Conservation (phyloP, 495 filamentous ascomycete species). For the Patellaria atrata region DNA sequence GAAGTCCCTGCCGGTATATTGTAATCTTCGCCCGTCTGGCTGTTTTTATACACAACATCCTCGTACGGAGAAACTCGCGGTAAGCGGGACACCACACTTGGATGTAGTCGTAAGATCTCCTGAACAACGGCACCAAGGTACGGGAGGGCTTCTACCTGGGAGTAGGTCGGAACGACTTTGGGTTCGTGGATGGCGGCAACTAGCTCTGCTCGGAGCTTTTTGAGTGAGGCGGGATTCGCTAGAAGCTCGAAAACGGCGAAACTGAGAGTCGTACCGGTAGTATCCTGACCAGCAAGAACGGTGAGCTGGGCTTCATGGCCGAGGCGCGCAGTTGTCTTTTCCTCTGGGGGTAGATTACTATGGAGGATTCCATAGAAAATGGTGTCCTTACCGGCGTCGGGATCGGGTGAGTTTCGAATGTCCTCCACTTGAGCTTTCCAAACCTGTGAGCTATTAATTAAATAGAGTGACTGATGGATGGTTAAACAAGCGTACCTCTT, state of each 20-base stretch:
- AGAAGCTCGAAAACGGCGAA: slow-evolving; percentile 1
- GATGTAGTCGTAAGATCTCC: slow-evolving; percentile 1
- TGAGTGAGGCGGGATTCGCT: background rate
- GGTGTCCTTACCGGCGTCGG: no score
- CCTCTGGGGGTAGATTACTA: slow-evolving; percentile 1
- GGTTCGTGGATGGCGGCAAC: background rate
- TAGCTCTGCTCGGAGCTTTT: background rate
- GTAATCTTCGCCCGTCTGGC: no score
- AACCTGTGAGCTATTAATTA: background rate
- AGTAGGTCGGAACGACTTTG: background rate
- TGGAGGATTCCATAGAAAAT: slow-evolving; percentile 5
- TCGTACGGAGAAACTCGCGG: slow-evolving; percentile 1
- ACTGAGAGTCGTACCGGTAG: slow-evolving; percentile 4
- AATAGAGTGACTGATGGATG: background rate
- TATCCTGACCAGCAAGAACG: slow-evolving; percentile 5
- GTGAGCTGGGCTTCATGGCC: slow-evolving; percentile 6
- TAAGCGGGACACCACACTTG: slow-evolving; percentile 2
- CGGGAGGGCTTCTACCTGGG: slow-evolving; percentile 1
- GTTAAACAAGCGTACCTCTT: no score
- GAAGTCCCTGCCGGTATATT: no score
- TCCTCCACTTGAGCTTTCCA: background rate
- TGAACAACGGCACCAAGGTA: slow-evolving; percentile 4
- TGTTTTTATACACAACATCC: no score
- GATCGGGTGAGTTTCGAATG: background rate
- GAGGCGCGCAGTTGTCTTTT: slow-evolving; percentile 2